Evolutionary conservation across 495 filamentous ascomycete genomes (phyloP).

Genomic region (Aspergillus mulundensis): DNA sequence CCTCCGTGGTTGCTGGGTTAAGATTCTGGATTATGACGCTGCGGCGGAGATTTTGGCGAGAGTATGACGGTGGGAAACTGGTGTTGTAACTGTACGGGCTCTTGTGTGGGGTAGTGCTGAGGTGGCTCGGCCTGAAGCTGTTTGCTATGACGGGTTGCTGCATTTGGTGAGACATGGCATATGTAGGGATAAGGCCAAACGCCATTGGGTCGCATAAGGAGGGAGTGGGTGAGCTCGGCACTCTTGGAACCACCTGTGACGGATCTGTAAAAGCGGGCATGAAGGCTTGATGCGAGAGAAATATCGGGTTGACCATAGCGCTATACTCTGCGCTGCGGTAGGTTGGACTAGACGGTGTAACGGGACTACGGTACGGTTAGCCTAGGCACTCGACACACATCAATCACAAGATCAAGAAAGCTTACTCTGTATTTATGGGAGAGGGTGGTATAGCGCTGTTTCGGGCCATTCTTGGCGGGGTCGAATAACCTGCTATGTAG

Average conservation of each 20-base stretch:
- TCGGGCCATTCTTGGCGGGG: slow-evolving; percentile 28
- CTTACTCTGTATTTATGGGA: slow-evolving; percentile 40
- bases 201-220: slow-evolving; percentile 27
- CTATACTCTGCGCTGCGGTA: slow-evolving; percentile 30
- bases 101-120: slow-evolving; percentile 9
- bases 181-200: slow-evolving; percentile 33
- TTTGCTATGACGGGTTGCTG: slow-evolving; percentile 17
- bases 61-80: neutral
- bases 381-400: neutral
- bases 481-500: slow-evolving; percentile 34
- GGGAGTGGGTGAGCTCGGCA: slow-evolving; percentile 30
- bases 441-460: slow-evolving; percentile 34
- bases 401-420: neutral
- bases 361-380: slow-evolving; percentile 19
- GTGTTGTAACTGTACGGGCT: slow-evolving; percentile 11
- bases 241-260: slow-evolving; percentile 23
- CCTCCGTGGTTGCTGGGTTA: slow-evolving; percentile 18
- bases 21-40: slow-evolving; percentile 26
- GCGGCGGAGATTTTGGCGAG: slow-evolving; percentile 2
- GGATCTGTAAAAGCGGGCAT: slow-evolving; percentile 34
- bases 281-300: slow-evolving; percentile 25
- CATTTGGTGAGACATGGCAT: slow-evolving; percentile 26
- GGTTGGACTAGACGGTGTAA: slow-evolving; percentile 23
- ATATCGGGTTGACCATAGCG: slow-evolving; percentile 26
- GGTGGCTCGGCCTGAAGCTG: slow-evolving; percentile 2